Evolutionary conservation across 306 rosid genomes (phyloP), one percentile per base, ranked within the genome.

Genomic region (Lathyrus oleraceus): DNA sequence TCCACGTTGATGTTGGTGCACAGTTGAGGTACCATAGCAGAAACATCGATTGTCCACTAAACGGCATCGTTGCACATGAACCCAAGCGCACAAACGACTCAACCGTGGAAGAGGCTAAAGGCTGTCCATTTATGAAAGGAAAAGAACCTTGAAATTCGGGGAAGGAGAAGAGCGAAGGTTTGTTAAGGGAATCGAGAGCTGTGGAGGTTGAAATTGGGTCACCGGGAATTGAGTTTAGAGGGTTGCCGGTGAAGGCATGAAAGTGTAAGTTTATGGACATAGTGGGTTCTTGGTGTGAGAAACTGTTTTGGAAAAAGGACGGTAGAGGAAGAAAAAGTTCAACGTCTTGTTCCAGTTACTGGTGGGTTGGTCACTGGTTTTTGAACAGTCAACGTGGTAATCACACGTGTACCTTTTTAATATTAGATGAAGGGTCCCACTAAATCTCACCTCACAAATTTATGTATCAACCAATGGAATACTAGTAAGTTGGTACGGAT

Each of bases 11-110:
- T 69, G 25, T 40, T 69, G 42, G 56, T 70, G 44, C 79, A 83
- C 74, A 85, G 67, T 61, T 81, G 88, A 66, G 76, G 65, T 51
- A 58, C 86, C 73, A 76, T 82, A 10, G n/a, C 81, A 38, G 96
- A 86, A 73, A 87, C 89, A 74, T 90, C 97, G 57, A 88, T 65
- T 3, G 88, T 89, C 97, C 93, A 93, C 45, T 82, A 93, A 53
- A 93, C 88, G 32, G 74, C 79, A 19, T 84, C 92, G 8, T 85
- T 0, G 56, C 71, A 76, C 80, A 63, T 2, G 84, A 90, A 52
- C 94, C 96, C 81, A 90, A 76, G 75, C 85, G 88, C 36, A 93
- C 94, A 75, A 90, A 42, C 32, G 70, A 78, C 4, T 76, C 86
- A 28, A 60, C 57, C 0, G 65, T 8, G 19, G 88, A 77, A 27